A percentile compares a stretch with the other conserved stretches of the same genome.
These are phyloP conservation scores for Tephrocybe rancida DNA, from an alignment of 768 basidiomycete genomes.

Conservation along the genomic window DNA sequence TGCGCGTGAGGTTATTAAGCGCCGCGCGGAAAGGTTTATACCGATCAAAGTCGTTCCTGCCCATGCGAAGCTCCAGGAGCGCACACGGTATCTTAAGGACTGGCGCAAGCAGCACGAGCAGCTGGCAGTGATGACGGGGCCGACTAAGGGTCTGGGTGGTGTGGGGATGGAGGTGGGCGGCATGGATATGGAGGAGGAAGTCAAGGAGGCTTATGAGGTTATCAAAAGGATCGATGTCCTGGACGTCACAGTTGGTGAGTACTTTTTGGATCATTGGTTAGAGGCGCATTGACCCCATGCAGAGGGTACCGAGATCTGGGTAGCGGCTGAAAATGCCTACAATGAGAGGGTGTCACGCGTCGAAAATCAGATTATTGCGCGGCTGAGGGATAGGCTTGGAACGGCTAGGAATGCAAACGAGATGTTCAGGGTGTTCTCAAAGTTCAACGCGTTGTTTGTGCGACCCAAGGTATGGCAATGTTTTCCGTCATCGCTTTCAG, in stretches of 20 bases:
- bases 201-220: conserved; percentile 95
- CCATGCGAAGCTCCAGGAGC: conserved; percentile 89
- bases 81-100: conserved; percentile 81
- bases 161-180: conserved; percentile 80
- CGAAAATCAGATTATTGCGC: conserved; percentile 97
- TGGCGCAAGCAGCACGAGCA: conserved; percentile 99
- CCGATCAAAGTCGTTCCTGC: conserved; percentile 94
- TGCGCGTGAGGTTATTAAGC: conserved; percentile 89
- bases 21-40: conserved; percentile 90
- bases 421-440: conserved; percentile 99
- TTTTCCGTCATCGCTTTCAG: background rate
- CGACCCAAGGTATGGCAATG: conserved; percentile 78
- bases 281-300: conserved; percentile 5
- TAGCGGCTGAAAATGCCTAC: conserved; percentile 95
- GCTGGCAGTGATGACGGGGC: conserved; percentile 95
- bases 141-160: conserved; percentile 81
- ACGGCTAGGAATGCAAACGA: conserved; percentile 98
- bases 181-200: conserved; percentile 98
- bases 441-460: conserved; percentile 97
- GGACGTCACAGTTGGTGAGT: conserved; percentile 87
- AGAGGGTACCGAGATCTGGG: conserved; percentile 99
- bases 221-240: conserved; percentile 96
- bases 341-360: conserved; percentile 97
- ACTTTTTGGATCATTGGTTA: background rate
- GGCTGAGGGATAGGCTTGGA: conserved; percentile 87